A percentile compares a stretch with the other conserved stretches of the same genome.
phyloP scores from a whole-genome alignment of 164 flowering plant species.

The Paratinospora sagittata region DNA sequence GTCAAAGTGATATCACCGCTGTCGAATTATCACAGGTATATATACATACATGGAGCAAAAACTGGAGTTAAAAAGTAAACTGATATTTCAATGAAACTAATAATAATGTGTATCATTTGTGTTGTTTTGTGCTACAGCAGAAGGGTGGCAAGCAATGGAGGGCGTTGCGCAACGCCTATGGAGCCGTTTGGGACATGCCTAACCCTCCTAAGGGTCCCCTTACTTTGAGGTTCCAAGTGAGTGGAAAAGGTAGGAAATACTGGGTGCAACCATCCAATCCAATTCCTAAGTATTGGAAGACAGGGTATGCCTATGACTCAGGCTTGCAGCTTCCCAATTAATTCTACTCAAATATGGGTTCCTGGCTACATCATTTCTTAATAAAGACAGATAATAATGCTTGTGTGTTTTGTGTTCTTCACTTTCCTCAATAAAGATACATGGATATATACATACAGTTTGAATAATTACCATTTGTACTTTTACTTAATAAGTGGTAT shows the following conservation, averaged over 20 bases:
- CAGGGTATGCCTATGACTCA: conserved; percentile 61
- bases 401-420: background rate
- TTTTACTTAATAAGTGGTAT: background rate
- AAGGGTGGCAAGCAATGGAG: conserved; percentile 67
- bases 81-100: background rate
- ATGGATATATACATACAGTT: background rate
- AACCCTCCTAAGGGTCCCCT: conserved; percentile 40
- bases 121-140: conserved; percentile 20
- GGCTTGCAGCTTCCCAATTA: conserved; percentile 32
- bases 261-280: conserved; percentile 42
- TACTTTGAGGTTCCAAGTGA: conserved; percentile 49
- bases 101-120: background rate
- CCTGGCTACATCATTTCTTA: background rate
- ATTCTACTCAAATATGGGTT: background rate
- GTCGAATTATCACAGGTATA: conserved; percentile 71
- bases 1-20: conserved; percentile 43
- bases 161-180: conserved; percentile 60
- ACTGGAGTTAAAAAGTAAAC: background rate
- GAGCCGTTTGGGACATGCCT: conserved; percentile 44
- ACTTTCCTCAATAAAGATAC: background rate
- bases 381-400: background rate
- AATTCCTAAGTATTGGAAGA: conserved; percentile 63
- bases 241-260: conserved; percentile 26
- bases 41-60: background rate
- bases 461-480: too few species aligned